Conservation (phyloP, 495 filamentous ascomycete species). For the Platismatia glauca region DNA sequence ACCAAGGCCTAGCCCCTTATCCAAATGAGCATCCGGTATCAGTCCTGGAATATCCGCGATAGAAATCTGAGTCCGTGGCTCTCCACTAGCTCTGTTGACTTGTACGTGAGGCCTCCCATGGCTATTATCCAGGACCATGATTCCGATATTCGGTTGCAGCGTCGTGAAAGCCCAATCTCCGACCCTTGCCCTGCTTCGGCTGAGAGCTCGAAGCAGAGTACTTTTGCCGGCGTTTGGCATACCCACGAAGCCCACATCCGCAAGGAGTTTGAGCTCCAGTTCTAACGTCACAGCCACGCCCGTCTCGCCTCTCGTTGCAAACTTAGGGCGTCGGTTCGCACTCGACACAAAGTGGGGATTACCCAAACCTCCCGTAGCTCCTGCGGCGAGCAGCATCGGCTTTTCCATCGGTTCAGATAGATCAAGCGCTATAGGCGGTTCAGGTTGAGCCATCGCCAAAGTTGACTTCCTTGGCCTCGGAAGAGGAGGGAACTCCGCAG, state of each 20-base stretch:
- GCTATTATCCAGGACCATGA: conserved; percentile 79
- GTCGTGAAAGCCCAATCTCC: conserved; percentile 98
- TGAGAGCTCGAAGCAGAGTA: conserved; percentile 80
- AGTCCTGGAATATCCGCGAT: conserved; percentile 94
- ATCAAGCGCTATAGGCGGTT: conserved; percentile 69
- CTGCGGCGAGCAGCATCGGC: conserved; percentile 83
- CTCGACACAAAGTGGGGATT: conserved; percentile 85
- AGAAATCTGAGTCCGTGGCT: conserved; percentile 65
- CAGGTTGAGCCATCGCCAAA: conserved; percentile 53
- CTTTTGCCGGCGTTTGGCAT: conserved; percentile 95
- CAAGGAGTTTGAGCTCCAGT: conserved; percentile 88
- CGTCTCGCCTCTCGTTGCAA: conserved; percentile 76
- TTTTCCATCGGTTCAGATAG: conserved; percentile 69
- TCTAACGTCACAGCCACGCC: conserved; percentile 71
- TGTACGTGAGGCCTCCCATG: conserved; percentile 54
- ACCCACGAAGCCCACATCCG: conserved; percentile 89
- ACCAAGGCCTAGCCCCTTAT: conserved; percentile 81
- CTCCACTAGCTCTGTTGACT: conserved; percentile 27
- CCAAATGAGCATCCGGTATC: conserved; percentile 81
- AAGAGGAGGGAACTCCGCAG: conserved; percentile 49
- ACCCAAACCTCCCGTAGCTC: conserved; percentile 79
- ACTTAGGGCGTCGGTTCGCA: conserved; percentile 61
- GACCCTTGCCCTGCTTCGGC: conserved; percentile 74
- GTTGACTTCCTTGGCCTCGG: conserved; percentile 47
- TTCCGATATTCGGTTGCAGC: conserved; percentile 86